Conservation (phyloP, 2,329 filamentous ascomycete genomes). For the Karstenula rhodostoma region DNA sequence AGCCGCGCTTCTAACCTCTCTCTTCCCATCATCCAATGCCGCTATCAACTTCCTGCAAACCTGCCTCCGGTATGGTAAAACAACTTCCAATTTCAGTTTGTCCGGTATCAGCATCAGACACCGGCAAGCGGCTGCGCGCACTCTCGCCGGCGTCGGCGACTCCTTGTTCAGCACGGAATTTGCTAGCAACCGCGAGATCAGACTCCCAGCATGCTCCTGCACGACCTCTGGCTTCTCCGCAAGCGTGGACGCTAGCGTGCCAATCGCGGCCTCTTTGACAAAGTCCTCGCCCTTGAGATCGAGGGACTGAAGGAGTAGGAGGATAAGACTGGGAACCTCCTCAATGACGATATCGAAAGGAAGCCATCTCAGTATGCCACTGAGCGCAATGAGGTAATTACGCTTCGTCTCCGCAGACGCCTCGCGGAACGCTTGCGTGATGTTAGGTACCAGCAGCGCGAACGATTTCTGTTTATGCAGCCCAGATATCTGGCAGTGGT, state of each 20-base stretch:
- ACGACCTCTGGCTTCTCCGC: conserved; percentile 62
- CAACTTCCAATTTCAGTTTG: conserved; percentile 57
- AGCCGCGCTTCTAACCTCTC: conserved; percentile 68
- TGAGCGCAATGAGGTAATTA: conserved; percentile 70
- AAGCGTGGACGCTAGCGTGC: conserved; percentile 66
- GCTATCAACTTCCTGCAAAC: conserved; percentile 64
- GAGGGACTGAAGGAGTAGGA: conserved; percentile 69
- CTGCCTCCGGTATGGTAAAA: conserved; percentile 65
- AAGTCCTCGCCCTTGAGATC: conserved; percentile 61
- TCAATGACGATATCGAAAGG: conserved; percentile 67
- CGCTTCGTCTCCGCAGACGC: conserved; percentile 59
- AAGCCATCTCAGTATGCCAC: conserved; percentile 67
- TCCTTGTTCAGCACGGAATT: conserved; percentile 41
- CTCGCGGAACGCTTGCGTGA: conserved; percentile 61
- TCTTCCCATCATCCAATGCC: conserved; percentile 69
- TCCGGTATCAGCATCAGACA: conserved; percentile 59
- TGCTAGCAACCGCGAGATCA: conserved; percentile 65
- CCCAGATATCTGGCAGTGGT: conserved; percentile 68
- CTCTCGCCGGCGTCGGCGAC: conserved; percentile 44
- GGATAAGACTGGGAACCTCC: conserved; percentile 64
- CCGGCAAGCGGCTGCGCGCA: conserved; percentile 57
- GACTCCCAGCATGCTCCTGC: conserved; percentile 64
- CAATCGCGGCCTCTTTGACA: conserved; percentile 68
- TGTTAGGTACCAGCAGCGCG: conserved; percentile 64
- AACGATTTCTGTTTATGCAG: conserved; percentile 72